Evolutionary conservation across 495 filamentous ascomycete genomes (phyloP).

Genomic region (Penicillium samsonianum): DNA sequence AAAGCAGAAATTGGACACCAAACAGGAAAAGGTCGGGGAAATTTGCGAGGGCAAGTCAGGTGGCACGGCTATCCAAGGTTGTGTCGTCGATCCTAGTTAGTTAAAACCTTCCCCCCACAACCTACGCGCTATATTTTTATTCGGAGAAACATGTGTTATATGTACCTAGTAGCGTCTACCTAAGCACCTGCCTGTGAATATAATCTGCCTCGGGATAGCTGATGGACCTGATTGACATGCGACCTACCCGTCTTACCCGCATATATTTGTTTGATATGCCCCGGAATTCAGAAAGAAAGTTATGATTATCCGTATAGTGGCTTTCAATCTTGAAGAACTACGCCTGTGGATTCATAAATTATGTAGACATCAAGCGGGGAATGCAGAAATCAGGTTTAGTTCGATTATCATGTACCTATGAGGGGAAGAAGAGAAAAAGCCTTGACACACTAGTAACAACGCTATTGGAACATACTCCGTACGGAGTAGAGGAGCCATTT

Average conservation of each 20-base stretch:
- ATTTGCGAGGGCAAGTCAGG: neutral
- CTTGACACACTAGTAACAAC: neutral
- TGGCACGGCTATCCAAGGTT: neutral
- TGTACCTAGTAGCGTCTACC: neutral
- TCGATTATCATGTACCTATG: neutral
- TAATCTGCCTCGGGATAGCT: neutral
- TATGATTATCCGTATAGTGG: neutral
- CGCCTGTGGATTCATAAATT: neutral
- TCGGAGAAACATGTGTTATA: neutral
- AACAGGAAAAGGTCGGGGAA: slow-evolving; percentile 3
- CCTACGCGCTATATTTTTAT: neutral
- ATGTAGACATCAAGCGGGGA: neutral
- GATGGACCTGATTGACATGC: neutral
- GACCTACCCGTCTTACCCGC: neutral
- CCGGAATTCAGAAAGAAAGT: neutral
- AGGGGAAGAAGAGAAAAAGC: neutral
- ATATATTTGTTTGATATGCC: neutral
- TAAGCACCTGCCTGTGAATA: neutral
- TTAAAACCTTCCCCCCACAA: neutral
- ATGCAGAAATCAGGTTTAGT: slow-evolving; percentile 1
- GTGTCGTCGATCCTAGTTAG: neutral
- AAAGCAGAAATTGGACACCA: neutral
- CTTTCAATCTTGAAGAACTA: neutral
- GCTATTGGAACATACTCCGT: neutral
- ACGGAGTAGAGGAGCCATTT: neutral